Evolutionary conservation across 805 yeast species (phyloP).

Genomic region (Cyberlindnera petersonii): DNA sequence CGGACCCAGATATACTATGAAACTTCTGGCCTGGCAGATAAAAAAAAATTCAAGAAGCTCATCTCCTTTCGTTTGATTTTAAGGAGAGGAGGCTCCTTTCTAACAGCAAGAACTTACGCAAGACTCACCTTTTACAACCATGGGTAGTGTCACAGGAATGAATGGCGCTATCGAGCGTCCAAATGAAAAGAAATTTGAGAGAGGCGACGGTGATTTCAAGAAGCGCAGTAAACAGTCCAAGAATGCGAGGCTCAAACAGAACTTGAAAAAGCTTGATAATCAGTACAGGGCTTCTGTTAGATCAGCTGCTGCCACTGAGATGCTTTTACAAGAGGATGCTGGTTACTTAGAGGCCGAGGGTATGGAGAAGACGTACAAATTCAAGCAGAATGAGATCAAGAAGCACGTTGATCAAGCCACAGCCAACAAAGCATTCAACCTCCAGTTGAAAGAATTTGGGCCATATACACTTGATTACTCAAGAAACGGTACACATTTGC

Average conservation of each 20-base stretch:
- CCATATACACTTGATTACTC: slow-evolving; percentile 83
- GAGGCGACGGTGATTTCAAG: slow-evolving; percentile 17
- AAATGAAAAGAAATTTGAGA: slow-evolving; percentile 31
- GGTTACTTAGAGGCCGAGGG: slow-evolving; percentile 90
- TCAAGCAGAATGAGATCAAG: slow-evolving; percentile 73
- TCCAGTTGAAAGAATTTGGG: slow-evolving; percentile 73
- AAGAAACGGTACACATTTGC: slow-evolving; percentile 79
- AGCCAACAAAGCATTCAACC: slow-evolving; percentile 67
- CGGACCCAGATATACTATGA: background rate
- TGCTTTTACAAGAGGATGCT: slow-evolving; percentile 74
- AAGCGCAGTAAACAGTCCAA: slow-evolving; percentile 36
- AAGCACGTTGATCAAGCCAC: slow-evolving; percentile 75
- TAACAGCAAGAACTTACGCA: background rate
- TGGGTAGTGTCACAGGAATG: slow-evolving; percentile 26
- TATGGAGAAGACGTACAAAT: slow-evolving; percentile 90
- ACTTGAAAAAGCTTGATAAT: slow-evolving; percentile 61
- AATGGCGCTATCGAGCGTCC: slow-evolving; percentile 28
- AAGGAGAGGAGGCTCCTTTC: background rate
- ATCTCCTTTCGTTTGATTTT: slow-evolving; percentile 2
- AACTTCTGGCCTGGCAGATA: background rate
- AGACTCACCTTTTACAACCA: slow-evolving; percentile 1
- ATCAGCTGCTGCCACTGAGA: slow-evolving; percentile 83
- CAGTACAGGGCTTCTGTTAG: slow-evolving; percentile 75
- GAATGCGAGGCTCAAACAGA: slow-evolving; percentile 60
- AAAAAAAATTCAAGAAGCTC: slow-evolving; percentile 3